Conservation (phyloP, 495 filamentous ascomycete species). For the Xylaria telfairii region DNA sequence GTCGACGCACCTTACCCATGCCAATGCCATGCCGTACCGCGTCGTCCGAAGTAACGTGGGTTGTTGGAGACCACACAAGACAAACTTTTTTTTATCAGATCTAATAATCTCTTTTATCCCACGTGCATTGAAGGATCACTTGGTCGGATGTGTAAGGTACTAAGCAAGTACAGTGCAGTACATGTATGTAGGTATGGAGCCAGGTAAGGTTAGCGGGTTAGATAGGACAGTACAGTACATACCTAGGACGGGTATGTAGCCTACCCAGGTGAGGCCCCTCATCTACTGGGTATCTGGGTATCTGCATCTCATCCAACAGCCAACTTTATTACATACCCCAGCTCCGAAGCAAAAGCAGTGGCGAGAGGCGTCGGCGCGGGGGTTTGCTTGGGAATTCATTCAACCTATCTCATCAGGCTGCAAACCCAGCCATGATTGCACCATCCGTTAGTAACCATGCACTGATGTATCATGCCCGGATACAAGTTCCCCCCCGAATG, state of each 20-base stretch:
- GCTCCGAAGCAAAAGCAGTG: not conserved
- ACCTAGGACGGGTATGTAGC: too few relatives aligned
- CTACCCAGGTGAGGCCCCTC: not conserved
- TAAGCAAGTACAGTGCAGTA: too few relatives aligned
- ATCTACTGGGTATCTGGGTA: too few relatives aligned
- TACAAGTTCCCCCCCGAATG: not conserved
- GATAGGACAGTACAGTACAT: too few relatives aligned
- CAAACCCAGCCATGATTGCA: not conserved
- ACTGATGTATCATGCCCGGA: not conserved
- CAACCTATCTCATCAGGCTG: not conserved
- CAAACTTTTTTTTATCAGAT: not conserved
- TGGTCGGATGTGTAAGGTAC: too few relatives aligned
- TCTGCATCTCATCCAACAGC: not conserved
- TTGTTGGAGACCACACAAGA: not conserved
- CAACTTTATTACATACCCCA: not conserved
- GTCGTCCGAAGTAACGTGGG: not conserved
- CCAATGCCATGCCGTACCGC: not conserved
- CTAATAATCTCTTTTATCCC: not conserved
- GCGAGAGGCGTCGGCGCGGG: not conserved
- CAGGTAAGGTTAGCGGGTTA: not conserved
- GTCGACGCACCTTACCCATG: constrained; percentile 7
- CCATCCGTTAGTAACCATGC: not conserved
- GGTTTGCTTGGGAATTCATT: not conserved
- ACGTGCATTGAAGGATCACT: constrained; percentile 10
- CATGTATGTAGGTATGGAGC: too few relatives aligned